A percentile compares a stretch with the other conserved stretches of the same genome.
These are phyloP conservation scores for Guillardia theta DNA, from an alignment of 78 protist species.

Conservation along the genomic window DNA sequence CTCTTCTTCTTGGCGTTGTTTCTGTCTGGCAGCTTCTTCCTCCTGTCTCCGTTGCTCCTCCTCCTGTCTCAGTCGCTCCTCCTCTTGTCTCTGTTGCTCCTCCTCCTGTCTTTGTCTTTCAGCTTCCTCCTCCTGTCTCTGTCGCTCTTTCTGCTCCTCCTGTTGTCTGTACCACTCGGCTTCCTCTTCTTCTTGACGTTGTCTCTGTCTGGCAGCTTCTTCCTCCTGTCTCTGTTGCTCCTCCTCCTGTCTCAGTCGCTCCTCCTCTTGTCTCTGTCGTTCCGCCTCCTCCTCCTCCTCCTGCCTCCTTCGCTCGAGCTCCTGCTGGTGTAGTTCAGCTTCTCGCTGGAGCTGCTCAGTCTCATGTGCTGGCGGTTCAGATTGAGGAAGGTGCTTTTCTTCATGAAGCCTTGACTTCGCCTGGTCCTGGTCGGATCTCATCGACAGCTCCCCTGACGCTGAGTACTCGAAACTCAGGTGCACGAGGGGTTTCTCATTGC, in stretches of 20 bases:
- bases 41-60: neutral
- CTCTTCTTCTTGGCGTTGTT: neutral
- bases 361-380: too few relatives aligned
- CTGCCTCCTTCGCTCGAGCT: neutral
- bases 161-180: neutral
- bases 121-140: neutral
- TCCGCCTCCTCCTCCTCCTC: neutral
- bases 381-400: too few relatives aligned
- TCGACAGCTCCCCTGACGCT: too few relatives aligned
- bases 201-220: neutral
- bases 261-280: neutral
- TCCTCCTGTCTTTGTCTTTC: neutral
- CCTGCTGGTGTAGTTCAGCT: neutral
- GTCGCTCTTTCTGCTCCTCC: neutral
- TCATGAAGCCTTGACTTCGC: too few relatives aligned
- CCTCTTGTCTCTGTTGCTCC: neutral
- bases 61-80: neutral
- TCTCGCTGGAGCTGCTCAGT: too few relatives aligned
- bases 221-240: neutral
- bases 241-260: neutral
- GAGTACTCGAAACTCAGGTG: too few relatives aligned
- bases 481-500: too few relatives aligned
- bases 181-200: neutral
- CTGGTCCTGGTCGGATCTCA: too few relatives aligned
- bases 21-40: neutral